These are phyloP conservation scores for Beauveria pseudobassiana DNA, from an alignment of 2,329 filamentous ascomycete species.

Conservation along the genomic window DNA sequence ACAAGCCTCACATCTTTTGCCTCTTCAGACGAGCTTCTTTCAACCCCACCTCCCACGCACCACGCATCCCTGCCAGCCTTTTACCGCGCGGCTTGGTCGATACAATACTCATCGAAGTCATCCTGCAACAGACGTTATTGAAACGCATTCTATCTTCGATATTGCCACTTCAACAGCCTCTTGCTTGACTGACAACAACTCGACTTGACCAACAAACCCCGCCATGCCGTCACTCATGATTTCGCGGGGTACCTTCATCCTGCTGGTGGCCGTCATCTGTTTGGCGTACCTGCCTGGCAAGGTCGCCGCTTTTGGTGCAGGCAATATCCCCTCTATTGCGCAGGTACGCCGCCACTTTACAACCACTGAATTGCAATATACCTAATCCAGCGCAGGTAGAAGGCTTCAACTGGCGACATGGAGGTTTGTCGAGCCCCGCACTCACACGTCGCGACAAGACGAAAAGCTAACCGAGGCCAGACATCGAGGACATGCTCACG, in stretches of 20 bases:
- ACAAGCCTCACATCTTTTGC: neutral
- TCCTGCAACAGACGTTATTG: neutral
- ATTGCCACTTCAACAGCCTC: neutral
- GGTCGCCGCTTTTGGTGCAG: conserved; percentile 58
- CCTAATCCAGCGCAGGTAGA: conserved; percentile 44
- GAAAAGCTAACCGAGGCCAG: conserved; percentile 26
- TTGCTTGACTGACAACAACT: neutral
- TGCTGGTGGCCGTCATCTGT: conserved; percentile 42
- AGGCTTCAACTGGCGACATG: conserved; percentile 63
- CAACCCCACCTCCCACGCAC: neutral
- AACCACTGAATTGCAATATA: neutral
- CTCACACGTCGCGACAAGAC: neutral
- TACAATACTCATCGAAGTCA: neutral
- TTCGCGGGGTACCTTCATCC: conserved; percentile 43
- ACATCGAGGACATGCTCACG: conserved; percentile 77
- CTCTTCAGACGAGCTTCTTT: neutral
- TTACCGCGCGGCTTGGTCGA: neutral
- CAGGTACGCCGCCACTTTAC: conserved; percentile 24
- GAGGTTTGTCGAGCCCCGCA: conserved; percentile 34
- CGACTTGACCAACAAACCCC: neutral
- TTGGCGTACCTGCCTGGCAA: conserved; percentile 50
- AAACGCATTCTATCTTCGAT: neutral
- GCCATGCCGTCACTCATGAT: conserved; percentile 41
- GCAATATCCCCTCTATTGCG: conserved; percentile 61
- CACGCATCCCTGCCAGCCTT: neutral